Base-by-base conservation (phyloP, 192 early-diverging fungal genomes). In the Rhizoclosmatium globosum region DNA sequence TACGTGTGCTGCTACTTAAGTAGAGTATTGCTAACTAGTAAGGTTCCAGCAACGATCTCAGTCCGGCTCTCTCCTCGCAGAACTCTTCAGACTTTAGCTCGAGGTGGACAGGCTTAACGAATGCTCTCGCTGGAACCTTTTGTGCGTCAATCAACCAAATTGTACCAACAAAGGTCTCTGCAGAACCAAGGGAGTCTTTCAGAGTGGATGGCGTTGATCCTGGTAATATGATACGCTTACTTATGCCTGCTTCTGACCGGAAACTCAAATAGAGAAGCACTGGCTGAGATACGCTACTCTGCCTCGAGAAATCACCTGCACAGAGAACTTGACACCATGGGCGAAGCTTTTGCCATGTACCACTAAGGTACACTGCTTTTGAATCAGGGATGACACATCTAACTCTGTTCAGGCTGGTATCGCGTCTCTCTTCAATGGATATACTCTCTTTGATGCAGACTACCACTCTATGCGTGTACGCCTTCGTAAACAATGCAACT, bases 321-420 rank as follows among this genome's bases (percentile, higher is more conserved):
- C 98, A 3, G 98, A 98, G 80, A 99, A 99, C 81, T 86, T 99
- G 82, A 98, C 98, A 6, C 96, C 97, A 7, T 99, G 96, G 96
- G 90, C 93, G 76, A 99, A 98, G 81, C 87, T 97, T 71, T 79
- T 99, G 47, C 98, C 98, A 2, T 99, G 98, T 80, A 93, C 97
- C 85, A 85, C 93, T 15, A 94, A 93, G 82, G 91, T 90, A 75
- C 44, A 43, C 43, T 21, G 11, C 21, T 46, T 45, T 46, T 39
- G n/a, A 68, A 4, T 68, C 47, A 47, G n/a, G 42, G 44, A 45
- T 57, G 47, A 21, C 9, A 17, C 17, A 21, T 50, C 17, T n/a
- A 46, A 66, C 41, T 19, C 45, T 47, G 17, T 11, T 13, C 0
- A 95, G 87, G 91, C 94, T 70, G 98, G 98, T 9, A 84, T 98